Base-by-base conservation (phyloP, 805 yeast genomes). In the Candida caryicola region DNA sequence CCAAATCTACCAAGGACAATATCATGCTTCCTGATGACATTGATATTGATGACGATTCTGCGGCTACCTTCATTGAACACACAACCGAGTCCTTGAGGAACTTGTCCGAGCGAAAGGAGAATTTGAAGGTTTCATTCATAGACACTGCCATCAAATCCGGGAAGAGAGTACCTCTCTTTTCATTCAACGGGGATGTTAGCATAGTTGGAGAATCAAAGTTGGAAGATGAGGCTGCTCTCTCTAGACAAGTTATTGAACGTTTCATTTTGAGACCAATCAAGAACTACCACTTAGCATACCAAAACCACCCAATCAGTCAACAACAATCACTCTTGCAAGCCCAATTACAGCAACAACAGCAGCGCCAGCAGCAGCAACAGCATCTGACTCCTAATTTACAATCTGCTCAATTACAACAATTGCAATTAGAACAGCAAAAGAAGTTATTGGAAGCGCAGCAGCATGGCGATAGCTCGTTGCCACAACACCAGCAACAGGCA, bases 1-100 rank as follows among this genome's bases (percentile, higher is more conserved):
- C 60, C 34, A 18, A 37, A 14, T 62, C 63, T 34, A 54, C 64
- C 23, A 55, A 60, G 38, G 60, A 54, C 30, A 66, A 59, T 34
- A 50, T 58, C 6, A 57, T 59, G 31, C 56, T 66, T 42, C 64
- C 71, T 8, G 80, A 75, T 55, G 81, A 75, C 44, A 66, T 75
- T 25, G 68, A 73, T 37, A 60, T 64, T 43, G 74, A 71, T 36
- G 76, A 73, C 44, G 61, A 62, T 23, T 57, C 70, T 25, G 76
- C 80, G 4, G 59, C 65, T 4, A 59, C 63, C 36, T 74, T 76
- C 43, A 60, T 77, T 43, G 79, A 75, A 33, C 71, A 72, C 27
- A 66, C 76, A 17, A 55, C 76, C 19, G 64, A 66, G 17, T 55
- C 62, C 18, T 61, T 79, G 46, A 64, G 52, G 52, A 60, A 47